Conservation (phyloP, 106 monocot species). For the Allium fistulosum region DNA sequence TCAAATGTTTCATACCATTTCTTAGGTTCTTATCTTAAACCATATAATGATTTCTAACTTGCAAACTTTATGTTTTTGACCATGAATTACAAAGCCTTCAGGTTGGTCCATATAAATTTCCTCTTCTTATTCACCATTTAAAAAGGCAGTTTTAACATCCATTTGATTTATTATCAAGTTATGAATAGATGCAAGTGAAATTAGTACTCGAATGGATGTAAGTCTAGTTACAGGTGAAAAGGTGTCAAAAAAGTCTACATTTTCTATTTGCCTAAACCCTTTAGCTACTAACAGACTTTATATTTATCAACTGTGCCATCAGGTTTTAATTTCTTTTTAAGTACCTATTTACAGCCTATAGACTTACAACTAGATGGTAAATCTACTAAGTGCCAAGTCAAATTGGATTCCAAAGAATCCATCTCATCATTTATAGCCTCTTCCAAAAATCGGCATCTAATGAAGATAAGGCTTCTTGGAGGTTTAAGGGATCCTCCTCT, state of each 20-base stretch:
- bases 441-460: not conserved
- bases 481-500: not conserved
- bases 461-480: not conserved
- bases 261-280: not conserved
- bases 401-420: too few relatives aligned
- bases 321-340: slow-evolving; percentile 3
- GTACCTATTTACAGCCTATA: not conserved
- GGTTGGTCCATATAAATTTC: not conserved
- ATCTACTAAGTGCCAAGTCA: not conserved
- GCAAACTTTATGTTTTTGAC: slow-evolving; percentile 1
- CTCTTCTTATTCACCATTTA: slow-evolving; percentile 1
- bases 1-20: not conserved
- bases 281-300: not conserved
- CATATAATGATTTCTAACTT: not conserved
- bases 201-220: not conserved
- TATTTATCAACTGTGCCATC: not conserved
- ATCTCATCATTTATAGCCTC: slow-evolving; percentile 6
- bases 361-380: not conserved
- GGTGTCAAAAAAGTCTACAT: not conserved
- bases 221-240: not conserved
- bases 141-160: not conserved
- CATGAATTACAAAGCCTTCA: not conserved
- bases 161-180: not conserved
- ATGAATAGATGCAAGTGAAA: not conserved
- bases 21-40: not conserved